Evolutionary conservation across 2,329 filamentous ascomycete genomes (phyloP).

Genomic region (Cryphonectria naterciae): DNA sequence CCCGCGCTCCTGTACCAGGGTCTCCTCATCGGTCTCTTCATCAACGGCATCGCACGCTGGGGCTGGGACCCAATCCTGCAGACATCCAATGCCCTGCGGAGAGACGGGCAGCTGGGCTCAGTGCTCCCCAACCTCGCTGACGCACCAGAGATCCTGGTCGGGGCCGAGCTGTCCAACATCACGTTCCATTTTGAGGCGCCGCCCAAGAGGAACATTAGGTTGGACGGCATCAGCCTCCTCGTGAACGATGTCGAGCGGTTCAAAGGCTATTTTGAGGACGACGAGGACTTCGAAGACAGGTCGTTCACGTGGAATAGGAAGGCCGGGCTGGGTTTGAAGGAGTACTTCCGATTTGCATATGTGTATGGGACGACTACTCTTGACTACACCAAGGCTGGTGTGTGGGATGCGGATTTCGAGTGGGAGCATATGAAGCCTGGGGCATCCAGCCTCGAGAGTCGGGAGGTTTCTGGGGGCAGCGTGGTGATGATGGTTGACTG

Average conservation of each 20-base stretch:
- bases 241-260: constrained; percentile 87
- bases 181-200: constrained; percentile 59
- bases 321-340: constrained; percentile 51
- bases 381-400: constrained; percentile 78
- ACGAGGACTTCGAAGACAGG: constrained; percentile 42
- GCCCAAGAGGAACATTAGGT: constrained; percentile 52
- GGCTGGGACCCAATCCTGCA: constrained; percentile 89
- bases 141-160: constrained; percentile 51
- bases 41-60: constrained; percentile 94
- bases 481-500: constrained; percentile 23
- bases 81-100: constrained; percentile 73
- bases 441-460: constrained; percentile 52
- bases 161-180: constrained; percentile 63
- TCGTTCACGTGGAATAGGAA: constrained; percentile 65
- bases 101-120: constrained; percentile 67
- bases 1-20: constrained; percentile 87
- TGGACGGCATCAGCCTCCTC: constrained; percentile 75
- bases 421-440: constrained; percentile 71
- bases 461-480: constrained; percentile 29
- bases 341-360: constrained; percentile 80
- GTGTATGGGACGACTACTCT: constrained; percentile 66
- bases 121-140: constrained; percentile 59
- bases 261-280: constrained; percentile 69
- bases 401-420: constrained; percentile 65
- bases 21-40: constrained; percentile 84